Conservation (phyloP, 768 basidiomycete species). For the Phanerochaete carnosa region DNA sequence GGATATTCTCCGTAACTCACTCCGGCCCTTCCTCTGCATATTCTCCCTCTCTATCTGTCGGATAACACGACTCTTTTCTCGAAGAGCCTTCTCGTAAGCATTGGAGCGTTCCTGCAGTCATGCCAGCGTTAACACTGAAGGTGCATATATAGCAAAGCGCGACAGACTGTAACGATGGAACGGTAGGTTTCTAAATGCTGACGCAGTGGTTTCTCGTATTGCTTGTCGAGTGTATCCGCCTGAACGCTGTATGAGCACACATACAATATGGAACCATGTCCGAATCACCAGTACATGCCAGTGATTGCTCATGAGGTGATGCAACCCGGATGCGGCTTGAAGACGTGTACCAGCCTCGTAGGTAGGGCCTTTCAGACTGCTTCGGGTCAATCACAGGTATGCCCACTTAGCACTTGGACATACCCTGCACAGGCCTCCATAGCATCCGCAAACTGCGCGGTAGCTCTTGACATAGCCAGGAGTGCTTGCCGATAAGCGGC, state of each 20-base stretch:
- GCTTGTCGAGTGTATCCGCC: slow-evolving; percentile 84
- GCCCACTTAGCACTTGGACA: slow-evolving; percentile 22
- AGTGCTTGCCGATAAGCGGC: slow-evolving; percentile 81
- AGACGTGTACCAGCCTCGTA: slow-evolving; percentile 81
- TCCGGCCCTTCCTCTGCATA: slow-evolving; percentile 82
- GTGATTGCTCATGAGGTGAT: slow-evolving; percentile 89
- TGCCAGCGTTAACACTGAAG: background rate
- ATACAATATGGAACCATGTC: background rate
- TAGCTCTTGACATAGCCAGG: slow-evolving; percentile 76
- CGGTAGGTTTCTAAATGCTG: slow-evolving; percentile 82
- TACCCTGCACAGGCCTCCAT: slow-evolving; percentile 83
- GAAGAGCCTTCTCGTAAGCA: slow-evolving; percentile 76
- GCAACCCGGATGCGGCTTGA: slow-evolving; percentile 83
- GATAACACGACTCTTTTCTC: slow-evolving; percentile 82
- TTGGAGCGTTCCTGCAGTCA: slow-evolving; percentile 72
- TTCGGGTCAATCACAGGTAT: background rate
- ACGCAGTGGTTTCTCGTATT: slow-evolving; percentile 86
- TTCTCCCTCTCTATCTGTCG: slow-evolving; percentile 81
- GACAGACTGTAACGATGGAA: slow-evolving; percentile 60
- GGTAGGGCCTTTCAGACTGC: slow-evolving; percentile 71
- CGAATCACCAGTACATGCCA: slow-evolving; percentile 82
- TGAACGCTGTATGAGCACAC: slow-evolving; percentile 24
- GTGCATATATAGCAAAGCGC: background rate
- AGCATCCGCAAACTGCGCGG: slow-evolving; percentile 82
- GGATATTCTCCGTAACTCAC: slow-evolving; percentile 39